A percentile compares a stretch with the other conserved stretches of the same genome.
phyloP scores from a whole-genome alignment of 1,284 basidiomycete species.

The Kalmanozyma brasiliensis region DNA sequence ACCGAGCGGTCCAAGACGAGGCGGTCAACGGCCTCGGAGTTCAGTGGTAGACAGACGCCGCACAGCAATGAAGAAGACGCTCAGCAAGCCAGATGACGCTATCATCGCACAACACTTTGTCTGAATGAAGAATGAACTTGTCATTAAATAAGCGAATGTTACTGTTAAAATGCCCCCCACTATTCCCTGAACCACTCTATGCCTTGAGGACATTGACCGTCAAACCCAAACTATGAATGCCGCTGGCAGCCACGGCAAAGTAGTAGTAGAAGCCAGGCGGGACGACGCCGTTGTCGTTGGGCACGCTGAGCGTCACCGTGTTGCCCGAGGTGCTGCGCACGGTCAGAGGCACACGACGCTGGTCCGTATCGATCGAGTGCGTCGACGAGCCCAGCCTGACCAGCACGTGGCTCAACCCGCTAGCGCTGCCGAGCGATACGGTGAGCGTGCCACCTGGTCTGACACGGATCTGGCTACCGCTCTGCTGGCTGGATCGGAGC shows the following conservation, averaged over 20 bases:
- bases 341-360: constrained; percentile 3
- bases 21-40: constrained; percentile 80
- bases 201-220: constrained; percentile 8
- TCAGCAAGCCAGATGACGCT: too few species aligned
- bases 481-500: constrained; percentile 8
- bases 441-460: constrained; percentile 4
- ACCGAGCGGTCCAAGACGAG: constrained; percentile 87
- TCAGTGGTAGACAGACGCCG: constrained; percentile 75
- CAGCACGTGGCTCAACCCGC: constrained; percentile 1
- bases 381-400: constrained; percentile 1
- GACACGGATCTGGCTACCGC: constrained; percentile 3
- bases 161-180: too few species aligned
- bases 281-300: constrained; percentile 3
- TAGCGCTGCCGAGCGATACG: constrained; percentile 1
- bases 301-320: constrained; percentile 4
- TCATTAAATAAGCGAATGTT: too few species aligned
- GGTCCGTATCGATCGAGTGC: constrained; percentile 5
- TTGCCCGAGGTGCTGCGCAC: neutral
- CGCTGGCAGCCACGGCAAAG: constrained; percentile 6
- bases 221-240: constrained; percentile 1
- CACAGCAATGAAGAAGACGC: neutral
- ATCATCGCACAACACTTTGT: too few species aligned
- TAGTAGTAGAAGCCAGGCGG: constrained; percentile 5
- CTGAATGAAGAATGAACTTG: too few species aligned
- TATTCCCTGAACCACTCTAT: too few species aligned